These are phyloP conservation scores for Populus alba DNA, from an alignment of 345 rosid genomes.

Conservation along the genomic window DNA sequence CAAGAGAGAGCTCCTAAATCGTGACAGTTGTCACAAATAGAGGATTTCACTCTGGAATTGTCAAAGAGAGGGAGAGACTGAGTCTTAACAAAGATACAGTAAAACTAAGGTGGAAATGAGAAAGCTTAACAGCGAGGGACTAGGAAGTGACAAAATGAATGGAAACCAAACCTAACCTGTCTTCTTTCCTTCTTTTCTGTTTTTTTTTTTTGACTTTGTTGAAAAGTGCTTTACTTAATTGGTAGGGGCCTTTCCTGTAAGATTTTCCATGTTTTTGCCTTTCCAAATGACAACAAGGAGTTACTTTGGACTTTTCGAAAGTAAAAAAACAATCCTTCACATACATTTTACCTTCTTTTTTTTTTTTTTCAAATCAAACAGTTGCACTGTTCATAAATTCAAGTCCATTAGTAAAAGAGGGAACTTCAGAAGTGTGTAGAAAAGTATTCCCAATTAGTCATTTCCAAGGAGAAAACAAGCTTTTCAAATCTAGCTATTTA, in stretches of 20 bases:
- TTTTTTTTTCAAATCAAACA: not conserved
- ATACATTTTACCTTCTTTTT: not conserved
- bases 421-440: not conserved
- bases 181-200: not conserved
- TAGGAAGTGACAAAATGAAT: not conserved
- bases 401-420: not conserved
- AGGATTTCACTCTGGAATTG: constrained; percentile 25
- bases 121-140: not conserved
- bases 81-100: not conserved
- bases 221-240: not conserved
- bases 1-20: constrained; percentile 20
- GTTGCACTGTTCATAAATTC: not conserved
- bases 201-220: not conserved
- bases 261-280: not conserved
- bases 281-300: not conserved
- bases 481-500: not conserved
- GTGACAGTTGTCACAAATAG: constrained; percentile 42
- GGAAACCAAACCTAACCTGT: not conserved
- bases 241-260: not conserved
- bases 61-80: constrained; percentile 26
- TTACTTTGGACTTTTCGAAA: not conserved
- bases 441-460: not conserved
- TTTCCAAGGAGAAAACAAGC: not conserved
- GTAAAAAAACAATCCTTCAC: not conserved
- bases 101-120: not conserved